Evolutionary conservation across 495 filamentous ascomycete species (phyloP), one percentile per base, ranked within the genome.

Genomic region (Neurospora tetrasperma): DNA sequence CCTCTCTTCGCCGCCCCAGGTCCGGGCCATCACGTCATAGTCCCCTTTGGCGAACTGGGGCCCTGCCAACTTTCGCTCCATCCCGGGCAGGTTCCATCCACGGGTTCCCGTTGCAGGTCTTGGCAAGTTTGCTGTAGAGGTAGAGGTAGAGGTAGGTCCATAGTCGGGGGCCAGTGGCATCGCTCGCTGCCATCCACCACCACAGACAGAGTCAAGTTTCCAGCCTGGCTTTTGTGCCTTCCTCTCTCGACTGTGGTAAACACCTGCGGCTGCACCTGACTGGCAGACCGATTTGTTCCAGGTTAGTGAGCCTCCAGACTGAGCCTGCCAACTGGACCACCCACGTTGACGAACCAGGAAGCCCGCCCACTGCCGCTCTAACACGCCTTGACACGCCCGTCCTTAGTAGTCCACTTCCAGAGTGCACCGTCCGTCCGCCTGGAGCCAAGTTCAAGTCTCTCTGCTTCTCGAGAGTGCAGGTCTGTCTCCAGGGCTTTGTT

Each of bases 21-120:
- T 42, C 31, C 44, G 43, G 39, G 70, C 48, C 76, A 72, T 73
- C 74, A 80, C 78, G 78, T 80, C 78, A 80, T 80, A 76, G 77
- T 76, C 71, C 71, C 76, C 70, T 69, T 77, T 77, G 44, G 71
- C 46, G 72, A 73, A 42, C 72, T 70, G 74, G 75, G 74, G 62
- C 39, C 62, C 70, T 76, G 76, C 77, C 78, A 78, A 79, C 77
- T 79, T 76, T 71, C 66, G 41, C 48, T 59, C 48, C 48, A 59
- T 59, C 48, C 48, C 48, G 39, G 39, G 39, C 39, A 59, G 48
- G 48, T 59, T 59, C 48, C 48, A 59, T 59, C 48, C 48, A 59
- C 48, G 20, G 48, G 48, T 23, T 23, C 48, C 48, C 48, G 48
- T 27, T 59, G 48, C 48, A 54, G 46, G 20, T 54, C 46, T 27